Base-by-base conservation (phyloP, 495 filamentous ascomycete species). In the Haplographium delicatum region DNA sequence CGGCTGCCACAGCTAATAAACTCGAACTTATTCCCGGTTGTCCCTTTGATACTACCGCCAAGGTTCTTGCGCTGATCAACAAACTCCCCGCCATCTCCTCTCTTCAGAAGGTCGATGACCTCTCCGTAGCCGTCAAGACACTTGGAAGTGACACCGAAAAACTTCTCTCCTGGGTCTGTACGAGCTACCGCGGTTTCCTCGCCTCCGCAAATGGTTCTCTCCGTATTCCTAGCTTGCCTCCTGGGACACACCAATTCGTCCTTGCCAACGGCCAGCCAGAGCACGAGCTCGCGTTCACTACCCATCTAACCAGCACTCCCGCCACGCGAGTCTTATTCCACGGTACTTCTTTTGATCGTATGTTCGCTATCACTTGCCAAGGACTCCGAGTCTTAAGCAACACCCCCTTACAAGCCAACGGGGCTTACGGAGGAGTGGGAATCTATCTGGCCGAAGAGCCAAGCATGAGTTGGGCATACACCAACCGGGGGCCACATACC, bases 401-500 rank as follows among this genome's bases (percentile, higher is more conserved):
- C 16, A 65, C 62, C 3, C 8, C 49, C 0, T 53, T 67, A 11
- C 62, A 65, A 47, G 40, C 50, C 33, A 50, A 61, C 10, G 65
- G 65, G n/a, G 62, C 64, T 9, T 55, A 54, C 3, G 47, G 51
- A 25, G 65, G 65, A 7, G 55, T 53, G 11, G 65, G 65, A 5
- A 59, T 68, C 10, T 68, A 68, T 35, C 35, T 61, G 31, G 64
- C 65, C 6, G 56, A 58, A 15, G 64, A 68, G 37, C 64, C 64
- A 18, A 3, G 23, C 3, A 50, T 34, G 18, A 51, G 62, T 4
- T 59, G 54, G 44, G 30, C 33, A 0, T 68, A 64, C 33, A 31
- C 50, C 10, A 31, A 15, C 10, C 11, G 11, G 1, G 51, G 46
- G 3, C 4, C 46, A 9, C 24, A 41, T 11, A 35, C 33, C 5